Evolutionary conservation across 2,329 filamentous ascomycete genomes (phyloP).

Genomic region (Hypoxylon sp.): DNA sequence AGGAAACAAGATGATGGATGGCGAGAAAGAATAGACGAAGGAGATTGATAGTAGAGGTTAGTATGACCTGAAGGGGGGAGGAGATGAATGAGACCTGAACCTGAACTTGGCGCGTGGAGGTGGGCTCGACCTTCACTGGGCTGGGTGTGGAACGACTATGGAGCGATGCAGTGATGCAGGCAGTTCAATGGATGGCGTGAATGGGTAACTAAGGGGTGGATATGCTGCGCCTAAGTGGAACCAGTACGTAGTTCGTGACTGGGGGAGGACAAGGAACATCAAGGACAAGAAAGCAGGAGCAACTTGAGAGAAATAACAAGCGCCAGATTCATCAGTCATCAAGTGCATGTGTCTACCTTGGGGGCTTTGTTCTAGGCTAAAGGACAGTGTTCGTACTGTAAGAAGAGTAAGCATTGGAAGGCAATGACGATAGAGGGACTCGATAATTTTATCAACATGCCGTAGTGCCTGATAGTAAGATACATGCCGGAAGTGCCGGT

Average conservation of each 20-base stretch:
- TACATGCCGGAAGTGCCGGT: constrained; percentile 35
- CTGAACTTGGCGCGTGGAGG: constrained; percentile 41
- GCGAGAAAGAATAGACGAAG: constrained; percentile 39
- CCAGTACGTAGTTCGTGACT: constrained; percentile 39
- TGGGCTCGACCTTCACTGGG: constrained; percentile 41
- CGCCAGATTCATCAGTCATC: constrained; percentile 20
- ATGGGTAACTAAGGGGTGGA: constrained; percentile 40
- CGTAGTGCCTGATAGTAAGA: constrained; percentile 47
- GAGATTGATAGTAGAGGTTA: constrained; percentile 47
- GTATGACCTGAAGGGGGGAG: constrained; percentile 44
- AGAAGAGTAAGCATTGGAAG: constrained; percentile 45
- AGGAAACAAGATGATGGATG: constrained; percentile 41
- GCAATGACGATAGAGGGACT: constrained; percentile 45
- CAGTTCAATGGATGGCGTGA: constrained; percentile 46
- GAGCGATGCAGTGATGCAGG: constrained; percentile 50
- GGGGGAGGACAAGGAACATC: constrained; percentile 24
- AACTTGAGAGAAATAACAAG: constrained; percentile 12
- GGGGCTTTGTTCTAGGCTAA: constrained; percentile 10
- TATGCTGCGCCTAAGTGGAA: constrained; percentile 38
- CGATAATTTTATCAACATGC: constrained; percentile 37
- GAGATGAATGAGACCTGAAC: constrained; percentile 41
- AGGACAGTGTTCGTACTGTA: constrained; percentile 40
- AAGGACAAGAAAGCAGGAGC: constrained; percentile 20
- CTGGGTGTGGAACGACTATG: constrained; percentile 53
- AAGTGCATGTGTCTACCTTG: constrained; percentile 1